Base-by-base conservation (phyloP, 116 monocot species). In the Phalaenopsis hybrid region DNA sequence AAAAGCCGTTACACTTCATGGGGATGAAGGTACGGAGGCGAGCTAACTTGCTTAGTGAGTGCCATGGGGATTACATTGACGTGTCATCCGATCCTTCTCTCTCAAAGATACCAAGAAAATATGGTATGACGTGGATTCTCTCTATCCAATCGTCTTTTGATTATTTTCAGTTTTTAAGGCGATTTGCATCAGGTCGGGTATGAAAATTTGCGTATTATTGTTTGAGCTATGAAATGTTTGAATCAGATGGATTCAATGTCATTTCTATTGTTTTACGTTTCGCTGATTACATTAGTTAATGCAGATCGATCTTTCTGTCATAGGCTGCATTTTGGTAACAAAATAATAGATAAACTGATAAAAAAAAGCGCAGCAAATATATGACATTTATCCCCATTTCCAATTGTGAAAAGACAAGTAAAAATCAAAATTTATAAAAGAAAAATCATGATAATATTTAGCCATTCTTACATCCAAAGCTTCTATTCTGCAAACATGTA, bases 11-110 rank as follows among this genome's bases (percentile, higher is more conserved):
- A 68, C 86, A 73, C 21, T 93, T 96, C 85, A 88, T 85, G 85
- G 90, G 88, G 74, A 83, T 90, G 82, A 96, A 89, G 84, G 85
- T 93, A 70, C 70, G 87, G 75, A 57, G 96, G 41, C 81, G 87
- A 81, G 87, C 89, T 15, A 83, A 86, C 52, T 69, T 87, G 72
- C 59, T 78, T 3, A 31, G 77, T 67, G 88, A 89, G 12, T 85
- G 89, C 81, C 67, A 85, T 51, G 94, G 97, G 34, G 96, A 98
- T 72, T 92, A 98, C 83, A 76, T 98, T 67, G 91, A 85, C 67
- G 86, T 98, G 17, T 78, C 81, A 16, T 88, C 88, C 61, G 91
- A 89, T 83, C 89, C 91, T 8, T 85, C 79, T 77, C 87, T 98
- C 74, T 75, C 84, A 57, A 94, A 88, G 83, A 85, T 98, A 75